Percentiles rank a stretch among this genome's conserved stretches.
Conservation (phyloP, 805 yeast genomes). For the Candida sakaeoensis region DNA sequence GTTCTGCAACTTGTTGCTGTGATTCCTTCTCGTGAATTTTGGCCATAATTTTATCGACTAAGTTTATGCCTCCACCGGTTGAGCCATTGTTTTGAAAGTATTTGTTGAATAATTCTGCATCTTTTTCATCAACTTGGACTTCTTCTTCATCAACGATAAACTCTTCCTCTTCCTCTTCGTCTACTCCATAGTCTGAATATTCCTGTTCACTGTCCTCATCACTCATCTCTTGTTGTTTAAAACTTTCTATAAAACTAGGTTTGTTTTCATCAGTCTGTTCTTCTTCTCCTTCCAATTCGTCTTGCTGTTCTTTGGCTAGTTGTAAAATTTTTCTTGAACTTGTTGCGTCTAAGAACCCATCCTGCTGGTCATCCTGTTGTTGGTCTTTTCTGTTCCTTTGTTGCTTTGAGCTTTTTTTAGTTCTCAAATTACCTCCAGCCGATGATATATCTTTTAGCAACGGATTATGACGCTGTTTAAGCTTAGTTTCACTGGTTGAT, state of each 20-base stretch:
- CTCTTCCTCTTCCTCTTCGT: conserved; percentile 50
- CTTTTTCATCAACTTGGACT: conserved; percentile 69
- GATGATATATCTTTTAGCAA: conserved; percentile 74
- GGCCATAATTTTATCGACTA: conserved; percentile 93
- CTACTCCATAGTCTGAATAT: conserved; percentile 52
- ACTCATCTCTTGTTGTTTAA: conserved; percentile 18
- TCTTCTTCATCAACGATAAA: conserved; percentile 54
- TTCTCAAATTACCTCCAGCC: conserved; percentile 65
- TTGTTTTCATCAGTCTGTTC: conserved; percentile 16
- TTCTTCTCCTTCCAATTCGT: conserved; percentile 67
- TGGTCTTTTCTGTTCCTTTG: conserved; percentile 25
- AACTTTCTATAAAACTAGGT: conserved; percentile 20
- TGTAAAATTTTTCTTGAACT: conserved; percentile 82
- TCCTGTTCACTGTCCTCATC: conserved; percentile 46
- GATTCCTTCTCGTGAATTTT: conserved; percentile 78
- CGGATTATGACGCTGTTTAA: conserved; percentile 75
- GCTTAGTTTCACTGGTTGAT: conserved; percentile 45
- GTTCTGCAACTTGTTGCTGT: conserved; percentile 18
- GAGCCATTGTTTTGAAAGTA: conserved; percentile 46
- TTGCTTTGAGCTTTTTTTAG: conserved; percentile 24
- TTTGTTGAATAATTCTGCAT: conserved; percentile 77
- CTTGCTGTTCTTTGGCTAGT: conserved; percentile 90
- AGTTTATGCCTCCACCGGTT: conserved; percentile 49
- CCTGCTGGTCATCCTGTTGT: conserved; percentile 47
- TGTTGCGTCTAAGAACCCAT: conserved; percentile 71